Conservation (phyloP, 805 yeast genomes). For the Candida ponderosae region DNA sequence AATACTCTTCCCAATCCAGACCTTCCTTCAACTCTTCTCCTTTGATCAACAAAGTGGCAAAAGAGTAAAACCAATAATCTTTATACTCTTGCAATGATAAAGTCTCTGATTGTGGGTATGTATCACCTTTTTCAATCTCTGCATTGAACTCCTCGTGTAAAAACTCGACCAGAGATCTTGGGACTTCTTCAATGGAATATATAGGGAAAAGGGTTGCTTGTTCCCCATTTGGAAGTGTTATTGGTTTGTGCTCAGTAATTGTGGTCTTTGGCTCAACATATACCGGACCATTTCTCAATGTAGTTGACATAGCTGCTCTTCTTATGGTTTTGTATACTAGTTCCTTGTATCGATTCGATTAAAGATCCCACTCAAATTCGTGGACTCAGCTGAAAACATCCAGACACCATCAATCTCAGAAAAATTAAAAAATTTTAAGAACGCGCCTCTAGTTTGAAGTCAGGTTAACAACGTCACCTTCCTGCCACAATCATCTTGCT, state of each 20-base stretch:
- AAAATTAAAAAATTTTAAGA: too few relatives aligned
- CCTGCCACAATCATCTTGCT: too few relatives aligned
- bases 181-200: slow-evolving; percentile 38
- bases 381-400: too few relatives aligned
- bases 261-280: slow-evolving; percentile 22
- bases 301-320: too few relatives aligned
- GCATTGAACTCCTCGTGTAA: slow-evolving; percentile 48
- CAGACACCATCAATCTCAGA: too few relatives aligned
- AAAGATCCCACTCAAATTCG: too few relatives aligned
- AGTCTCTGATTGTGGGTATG: slow-evolving; percentile 55
- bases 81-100: slow-evolving; percentile 41
- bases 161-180: slow-evolving; percentile 37
- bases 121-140: slow-evolving; percentile 64
- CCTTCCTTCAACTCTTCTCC: slow-evolving; percentile 27
- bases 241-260: slow-evolving; percentile 29
- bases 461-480: too few relatives aligned
- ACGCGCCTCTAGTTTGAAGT: too few relatives aligned
- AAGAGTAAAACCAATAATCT: slow-evolving; percentile 61
- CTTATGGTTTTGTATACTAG: too few relatives aligned
- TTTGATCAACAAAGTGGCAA: slow-evolving; percentile 53
- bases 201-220: slow-evolving; percentile 58
- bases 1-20: slow-evolving; percentile 35
- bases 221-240: slow-evolving; percentile 35
- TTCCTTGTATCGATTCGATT: too few relatives aligned
- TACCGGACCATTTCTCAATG: slow-evolving; percentile 23